Evolutionary conservation across 2,329 filamentous ascomycete genomes (phyloP).

Genomic region (Ascochyta rabiei): DNA sequence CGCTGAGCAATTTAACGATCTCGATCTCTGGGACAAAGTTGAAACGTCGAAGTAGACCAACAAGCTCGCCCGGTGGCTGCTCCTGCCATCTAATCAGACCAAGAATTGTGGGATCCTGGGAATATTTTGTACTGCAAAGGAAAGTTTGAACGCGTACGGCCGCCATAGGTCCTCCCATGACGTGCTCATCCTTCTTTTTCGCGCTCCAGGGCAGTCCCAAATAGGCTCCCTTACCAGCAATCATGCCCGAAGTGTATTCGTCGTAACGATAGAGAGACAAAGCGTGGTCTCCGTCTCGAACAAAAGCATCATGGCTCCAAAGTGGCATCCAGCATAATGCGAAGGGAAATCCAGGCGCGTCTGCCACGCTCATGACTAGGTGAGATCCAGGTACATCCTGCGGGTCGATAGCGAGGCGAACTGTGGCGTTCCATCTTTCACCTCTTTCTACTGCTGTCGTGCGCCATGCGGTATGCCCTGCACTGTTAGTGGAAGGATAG

Average conservation of each 20-base stretch:
- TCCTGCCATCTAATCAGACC: conserved; percentile 88
- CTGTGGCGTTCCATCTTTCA: conserved; percentile 84
- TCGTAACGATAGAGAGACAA: conserved; percentile 89
- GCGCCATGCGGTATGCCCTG: conserved; percentile 82
- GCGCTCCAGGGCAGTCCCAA: conserved; percentile 81
- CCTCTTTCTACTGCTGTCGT: conserved; percentile 81
- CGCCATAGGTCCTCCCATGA: conserved; percentile 75
- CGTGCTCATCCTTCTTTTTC: conserved; percentile 73
- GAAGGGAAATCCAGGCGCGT: conserved; percentile 86
- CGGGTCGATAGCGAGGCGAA: conserved; percentile 78
- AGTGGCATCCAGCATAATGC: conserved; percentile 91
- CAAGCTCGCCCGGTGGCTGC: conserved; percentile 71
- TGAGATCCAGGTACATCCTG: conserved; percentile 83
- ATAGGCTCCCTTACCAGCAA: conserved; percentile 82
- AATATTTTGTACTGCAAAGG: conserved; percentile 92
- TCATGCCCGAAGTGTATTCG: conserved; percentile 79
- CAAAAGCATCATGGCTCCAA: conserved; percentile 90
- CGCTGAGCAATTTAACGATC: conserved; percentile 88
- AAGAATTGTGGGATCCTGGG: conserved; percentile 85
- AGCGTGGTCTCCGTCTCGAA: conserved; percentile 81
- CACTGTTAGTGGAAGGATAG: conserved; percentile 80
- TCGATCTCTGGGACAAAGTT: conserved; percentile 97
- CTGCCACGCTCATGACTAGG: conserved; percentile 86
- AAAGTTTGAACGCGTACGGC: conserved; percentile 81
- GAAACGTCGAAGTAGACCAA: conserved; percentile 77